Conservation (phyloP, 1,139 yeast species). For the Candida smagusa region DNA sequence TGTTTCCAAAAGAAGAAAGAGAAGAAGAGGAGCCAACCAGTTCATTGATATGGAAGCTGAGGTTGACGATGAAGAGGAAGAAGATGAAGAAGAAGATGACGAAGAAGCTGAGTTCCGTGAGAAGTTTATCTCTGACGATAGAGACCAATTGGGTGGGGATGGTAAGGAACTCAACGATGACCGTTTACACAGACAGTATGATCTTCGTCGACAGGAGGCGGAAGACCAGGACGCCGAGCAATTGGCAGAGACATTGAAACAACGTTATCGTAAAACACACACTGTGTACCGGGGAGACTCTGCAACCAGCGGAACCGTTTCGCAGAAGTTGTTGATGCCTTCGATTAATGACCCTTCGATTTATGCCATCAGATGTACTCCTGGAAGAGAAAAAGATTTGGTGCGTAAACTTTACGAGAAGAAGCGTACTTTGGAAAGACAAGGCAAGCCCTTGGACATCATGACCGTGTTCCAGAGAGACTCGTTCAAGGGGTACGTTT, state of each 20-base stretch:
- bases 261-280: constrained; percentile 86
- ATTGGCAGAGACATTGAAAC: constrained; percentile 88
- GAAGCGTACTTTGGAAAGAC: constrained; percentile 65
- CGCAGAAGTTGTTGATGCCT: constrained; percentile 90
- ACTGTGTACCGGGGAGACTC: constrained; percentile 86
- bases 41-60: constrained; percentile 99
- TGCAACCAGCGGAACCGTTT: constrained; percentile 69
- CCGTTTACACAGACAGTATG: constrained; percentile 86
- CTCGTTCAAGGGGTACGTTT: constrained; percentile 84
- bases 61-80: constrained; percentile 97
- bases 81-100: constrained; percentile 79
- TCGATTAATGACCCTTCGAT: constrained; percentile 95
- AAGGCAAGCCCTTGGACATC: constrained; percentile 63
- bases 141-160: constrained; percentile 47
- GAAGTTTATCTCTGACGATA: constrained; percentile 74
- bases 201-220: constrained; percentile 82
- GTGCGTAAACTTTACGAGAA: constrained; percentile 82
- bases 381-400: constrained; percentile 89
- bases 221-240: constrained; percentile 96
- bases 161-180: constrained; percentile 50
- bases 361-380: constrained; percentile 92
- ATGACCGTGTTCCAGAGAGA: constrained; percentile 95
- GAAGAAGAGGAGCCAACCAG: constrained; percentile 76
- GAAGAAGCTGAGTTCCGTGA: constrained; percentile 86
- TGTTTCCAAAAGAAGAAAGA: constrained; percentile 55